Conservation (phyloP, 805 yeast species). For the Scheffersomyces coipomensis region DNA sequence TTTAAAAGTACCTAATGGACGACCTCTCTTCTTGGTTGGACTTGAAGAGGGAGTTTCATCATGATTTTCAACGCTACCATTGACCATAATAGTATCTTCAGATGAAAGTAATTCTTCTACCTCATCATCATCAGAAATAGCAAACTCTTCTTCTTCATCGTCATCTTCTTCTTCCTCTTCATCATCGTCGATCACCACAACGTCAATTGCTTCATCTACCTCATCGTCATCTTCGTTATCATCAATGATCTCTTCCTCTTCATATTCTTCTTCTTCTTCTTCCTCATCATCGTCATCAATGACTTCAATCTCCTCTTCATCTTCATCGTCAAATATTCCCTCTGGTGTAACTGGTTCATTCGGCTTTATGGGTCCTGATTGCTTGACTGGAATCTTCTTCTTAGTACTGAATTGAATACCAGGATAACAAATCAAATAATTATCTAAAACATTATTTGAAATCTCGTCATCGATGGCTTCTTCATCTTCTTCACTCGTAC, state of each 20-base stretch:
- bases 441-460: slow-evolving; percentile 13
- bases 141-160: slow-evolving; percentile 2
- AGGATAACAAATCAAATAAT: slow-evolving; percentile 34
- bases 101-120: slow-evolving; percentile 7
- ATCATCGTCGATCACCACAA: neutral
- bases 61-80: neutral
- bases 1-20: slow-evolving; percentile 10
- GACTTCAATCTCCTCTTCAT: slow-evolving; percentile 17
- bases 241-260: slow-evolving; percentile 15
- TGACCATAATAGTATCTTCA: neutral
- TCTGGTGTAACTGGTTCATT: neutral
- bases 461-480: neutral
- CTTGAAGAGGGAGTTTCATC: neutral
- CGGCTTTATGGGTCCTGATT: slow-evolving; percentile 6
- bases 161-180: slow-evolving; percentile 1
- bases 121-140: slow-evolving; percentile 4
- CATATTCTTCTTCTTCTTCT: slow-evolving; percentile 19
- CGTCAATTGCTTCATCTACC: slow-evolving; percentile 7
- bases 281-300: slow-evolving; percentile 23
- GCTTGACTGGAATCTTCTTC: slow-evolving; percentile 9
- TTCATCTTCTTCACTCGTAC: slow-evolving; percentile 7
- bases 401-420: slow-evolving; percentile 19
- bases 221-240: slow-evolving; percentile 12
- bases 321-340: slow-evolving; percentile 13
- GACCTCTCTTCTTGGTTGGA: slow-evolving; percentile 6